Percentiles rank a stretch among this genome's conserved stretches.
Evolutionary conservation across 164 flowering plant species (phyloP).

Genomic region (Annona squamosa): DNA sequence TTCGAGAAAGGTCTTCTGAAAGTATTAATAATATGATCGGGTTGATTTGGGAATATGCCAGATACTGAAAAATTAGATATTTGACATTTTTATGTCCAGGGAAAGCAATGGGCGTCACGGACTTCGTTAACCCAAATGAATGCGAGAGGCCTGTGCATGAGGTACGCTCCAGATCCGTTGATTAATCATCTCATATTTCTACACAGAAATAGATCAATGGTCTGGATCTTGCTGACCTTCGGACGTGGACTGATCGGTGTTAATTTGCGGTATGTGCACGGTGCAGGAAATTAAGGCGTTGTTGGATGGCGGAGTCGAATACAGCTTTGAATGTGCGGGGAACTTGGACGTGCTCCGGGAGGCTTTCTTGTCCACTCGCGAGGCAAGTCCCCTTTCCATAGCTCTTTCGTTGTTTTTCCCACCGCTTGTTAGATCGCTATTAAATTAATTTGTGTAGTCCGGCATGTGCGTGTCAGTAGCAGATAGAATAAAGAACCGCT

Average conservation of each 20-base stretch:
- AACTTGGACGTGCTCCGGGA: conserved; percentile 59
- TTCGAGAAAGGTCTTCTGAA: conserved; percentile 36
- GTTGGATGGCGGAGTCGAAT: conserved; percentile 54
- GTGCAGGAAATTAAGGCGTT: conserved; percentile 56
- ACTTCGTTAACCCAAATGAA: conserved; percentile 54
- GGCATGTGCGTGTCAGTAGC: too few relatives aligned
- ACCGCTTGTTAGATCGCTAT: neutral
- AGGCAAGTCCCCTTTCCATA: conserved; percentile 22
- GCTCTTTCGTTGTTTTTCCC: neutral
- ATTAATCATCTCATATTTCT: too few relatives aligned
- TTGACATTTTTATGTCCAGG: conserved; percentile 18
- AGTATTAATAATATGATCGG: too few relatives aligned
- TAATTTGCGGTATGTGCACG: neutral
- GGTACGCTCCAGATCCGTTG: conserved; percentile 21
- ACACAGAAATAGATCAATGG: too few relatives aligned
- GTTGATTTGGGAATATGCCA: neutral
- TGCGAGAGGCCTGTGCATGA: conserved; percentile 40
- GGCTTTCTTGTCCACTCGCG: conserved; percentile 63
- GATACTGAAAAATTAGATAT: neutral
- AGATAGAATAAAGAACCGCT: too few relatives aligned
- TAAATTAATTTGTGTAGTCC: too few relatives aligned
- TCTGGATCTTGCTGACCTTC: too few relatives aligned
- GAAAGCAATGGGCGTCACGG: conserved; percentile 54
- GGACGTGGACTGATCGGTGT: too few relatives aligned
- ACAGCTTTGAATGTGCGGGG: conserved; percentile 73